Evolutionary conservation across 495 filamentous ascomycete species (phyloP).

Genomic region (Penicillium macrosclerotiorum): DNA sequence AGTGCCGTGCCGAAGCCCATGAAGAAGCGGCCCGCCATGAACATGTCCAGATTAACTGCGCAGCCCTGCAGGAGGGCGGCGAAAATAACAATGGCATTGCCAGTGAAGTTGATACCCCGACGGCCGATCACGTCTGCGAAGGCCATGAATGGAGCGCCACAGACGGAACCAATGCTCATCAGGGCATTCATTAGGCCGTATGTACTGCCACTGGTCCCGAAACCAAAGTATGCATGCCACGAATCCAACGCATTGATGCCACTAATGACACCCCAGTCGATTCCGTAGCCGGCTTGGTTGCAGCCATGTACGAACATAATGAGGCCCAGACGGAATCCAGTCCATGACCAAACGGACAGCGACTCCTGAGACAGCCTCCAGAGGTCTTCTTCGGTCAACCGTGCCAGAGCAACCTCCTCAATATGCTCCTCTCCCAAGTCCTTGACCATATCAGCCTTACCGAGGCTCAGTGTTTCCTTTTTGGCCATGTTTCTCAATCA

Average conservation of each 20-base stretch:
- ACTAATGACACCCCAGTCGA: slow-evolving; percentile 44
- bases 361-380: slow-evolving; percentile 33
- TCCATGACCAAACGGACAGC: slow-evolving; percentile 29
- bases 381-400: slow-evolving; percentile 39
- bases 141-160: slow-evolving; percentile 36
- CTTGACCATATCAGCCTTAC: slow-evolving; percentile 13
- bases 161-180: slow-evolving; percentile 40
- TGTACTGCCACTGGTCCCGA: slow-evolving; percentile 26
- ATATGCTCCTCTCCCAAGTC: slow-evolving; percentile 20
- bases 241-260: slow-evolving; percentile 31
- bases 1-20: slow-evolving; percentile 41
- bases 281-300: slow-evolving; percentile 41
- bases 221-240: slow-evolving; percentile 36
- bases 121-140: slow-evolving; percentile 39
- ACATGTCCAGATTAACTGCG: slow-evolving; percentile 30
- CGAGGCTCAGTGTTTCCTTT: not conserved
- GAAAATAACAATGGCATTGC: slow-evolving; percentile 37
- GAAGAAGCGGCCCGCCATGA: slow-evolving; percentile 42
- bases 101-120: slow-evolving; percentile 39
- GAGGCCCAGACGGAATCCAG: slow-evolving; percentile 30
- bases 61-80: slow-evolving; percentile 39
- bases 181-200: slow-evolving; percentile 37
- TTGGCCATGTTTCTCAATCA: slow-evolving; percentile 2
- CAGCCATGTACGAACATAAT: slow-evolving; percentile 43
- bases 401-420: slow-evolving; percentile 36